phyloP scores from a whole-genome alignment of 176 grass and related monocot species.

The Saccharum officinarum region DNA sequence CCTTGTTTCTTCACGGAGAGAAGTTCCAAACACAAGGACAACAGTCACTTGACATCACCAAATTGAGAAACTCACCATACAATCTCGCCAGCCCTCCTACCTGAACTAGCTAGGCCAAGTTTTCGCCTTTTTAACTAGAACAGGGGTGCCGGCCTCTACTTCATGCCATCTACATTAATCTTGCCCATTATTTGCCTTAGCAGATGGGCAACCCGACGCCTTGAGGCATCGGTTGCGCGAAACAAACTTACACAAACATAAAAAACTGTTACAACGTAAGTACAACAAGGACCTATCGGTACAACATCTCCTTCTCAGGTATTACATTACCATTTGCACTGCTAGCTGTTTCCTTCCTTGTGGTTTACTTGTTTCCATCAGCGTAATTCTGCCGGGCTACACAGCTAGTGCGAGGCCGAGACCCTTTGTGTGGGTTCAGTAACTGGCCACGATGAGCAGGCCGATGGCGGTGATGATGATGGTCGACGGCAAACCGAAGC shows the following conservation, averaged over 20 bases:
- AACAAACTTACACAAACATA: conserved; percentile 21
- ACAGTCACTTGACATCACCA: background rate
- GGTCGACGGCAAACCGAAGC: conserved; percentile 84
- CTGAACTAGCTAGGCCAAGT: conserved; percentile 12
- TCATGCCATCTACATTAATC: background rate
- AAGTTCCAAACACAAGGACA: background rate
- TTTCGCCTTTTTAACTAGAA: background rate
- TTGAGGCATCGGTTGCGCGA: background rate
- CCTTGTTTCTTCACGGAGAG: background rate
- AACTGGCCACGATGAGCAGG: conserved; percentile 62
- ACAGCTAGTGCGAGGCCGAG: background rate
- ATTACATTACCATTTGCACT: background rate
- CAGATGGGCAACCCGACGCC: conserved; percentile 1
- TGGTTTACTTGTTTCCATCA: conserved; percentile 5
- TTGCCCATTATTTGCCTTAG: conserved; percentile 43
- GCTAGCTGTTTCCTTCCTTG: background rate
- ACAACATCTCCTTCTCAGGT: background rate
- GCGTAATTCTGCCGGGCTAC: background rate
- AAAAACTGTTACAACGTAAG: conserved; percentile 19
- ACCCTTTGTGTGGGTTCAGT: conserved; percentile 20
- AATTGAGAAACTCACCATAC: background rate
- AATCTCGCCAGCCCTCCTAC: background rate
- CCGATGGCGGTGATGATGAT: conserved; percentile 76
- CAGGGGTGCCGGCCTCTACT: conserved; percentile 8
- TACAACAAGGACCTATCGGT: conserved; percentile 10